Conservation (phyloP, 78 protist genomes). For the Tieghemostelium lacteum region DNA sequence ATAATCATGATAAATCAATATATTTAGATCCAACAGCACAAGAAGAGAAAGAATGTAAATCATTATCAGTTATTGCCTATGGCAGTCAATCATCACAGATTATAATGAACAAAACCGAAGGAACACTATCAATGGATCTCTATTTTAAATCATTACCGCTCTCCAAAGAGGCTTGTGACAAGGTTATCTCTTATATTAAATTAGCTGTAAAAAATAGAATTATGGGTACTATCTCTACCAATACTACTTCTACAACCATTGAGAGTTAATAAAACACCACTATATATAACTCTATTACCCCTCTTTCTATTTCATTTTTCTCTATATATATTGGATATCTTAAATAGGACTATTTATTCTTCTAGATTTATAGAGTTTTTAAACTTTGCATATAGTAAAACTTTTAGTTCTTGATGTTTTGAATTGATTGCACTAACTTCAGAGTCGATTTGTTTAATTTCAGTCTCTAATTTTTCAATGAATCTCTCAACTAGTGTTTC, state of each 20-base stretch:
- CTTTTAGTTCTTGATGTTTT: constrained; percentile 64
- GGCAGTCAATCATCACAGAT: constrained; percentile 21
- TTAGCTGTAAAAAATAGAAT: constrained; percentile 69
- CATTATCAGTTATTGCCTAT: constrained; percentile 22
- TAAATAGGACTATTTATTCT: too few relatives aligned
- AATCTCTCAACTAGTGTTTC: constrained; percentile 38
- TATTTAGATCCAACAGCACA: constrained; percentile 49
- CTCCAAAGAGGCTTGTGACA: constrained; percentile 46
- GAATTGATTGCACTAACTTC: constrained; percentile 38
- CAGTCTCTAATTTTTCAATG: constrained; percentile 13
- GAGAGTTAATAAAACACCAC: too few relatives aligned
- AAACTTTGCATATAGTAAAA: constrained; percentile 44
- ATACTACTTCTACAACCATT: not conserved
- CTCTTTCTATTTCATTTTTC: too few relatives aligned
- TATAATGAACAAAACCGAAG: constrained; percentile 33
- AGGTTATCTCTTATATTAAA: constrained; percentile 23
- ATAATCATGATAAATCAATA: constrained; percentile 14
- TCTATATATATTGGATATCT: too few relatives aligned
- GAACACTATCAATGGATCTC: constrained; percentile 18
- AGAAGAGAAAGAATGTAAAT: constrained; percentile 72
- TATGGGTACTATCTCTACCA: too few relatives aligned
- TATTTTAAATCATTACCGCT: constrained; percentile 18
- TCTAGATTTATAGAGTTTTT: constrained; percentile 70
- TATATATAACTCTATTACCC: too few relatives aligned
- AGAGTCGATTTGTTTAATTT: constrained; percentile 27